These are phyloP conservation scores for Botrytis porri DNA, from an alignment of 2,329 filamentous ascomycete species.

Conservation along the genomic window DNA sequence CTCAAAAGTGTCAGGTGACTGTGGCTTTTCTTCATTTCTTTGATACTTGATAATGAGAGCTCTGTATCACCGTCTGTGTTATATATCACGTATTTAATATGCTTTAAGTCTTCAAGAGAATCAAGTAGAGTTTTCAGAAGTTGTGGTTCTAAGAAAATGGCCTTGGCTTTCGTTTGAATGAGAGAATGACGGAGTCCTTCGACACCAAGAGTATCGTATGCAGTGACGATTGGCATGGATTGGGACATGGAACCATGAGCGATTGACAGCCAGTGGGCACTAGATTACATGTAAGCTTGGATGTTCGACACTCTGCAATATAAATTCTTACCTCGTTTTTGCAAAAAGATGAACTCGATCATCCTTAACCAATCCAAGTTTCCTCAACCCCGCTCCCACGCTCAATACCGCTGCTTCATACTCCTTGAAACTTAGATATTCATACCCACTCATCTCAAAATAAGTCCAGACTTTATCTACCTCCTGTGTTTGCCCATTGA, in stretches of 20 bases:
- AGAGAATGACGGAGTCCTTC: constrained; percentile 84
- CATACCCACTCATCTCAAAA: constrained; percentile 78
- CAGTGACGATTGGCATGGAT: constrained; percentile 87
- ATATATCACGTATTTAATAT: constrained; percentile 60
- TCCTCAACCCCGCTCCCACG: constrained; percentile 67
- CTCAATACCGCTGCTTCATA: constrained; percentile 69
- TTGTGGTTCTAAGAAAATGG: constrained; percentile 84
- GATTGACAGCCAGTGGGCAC: constrained; percentile 71
- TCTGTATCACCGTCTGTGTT: constrained; percentile 55
- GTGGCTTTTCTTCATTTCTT: constrained; percentile 55
- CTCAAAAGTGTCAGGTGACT: constrained; percentile 52
- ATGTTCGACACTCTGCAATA: no score
- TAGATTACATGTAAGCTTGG: constrained; percentile 27
- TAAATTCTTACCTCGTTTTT: constrained; percentile 49
- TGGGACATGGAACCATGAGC: constrained; percentile 79
- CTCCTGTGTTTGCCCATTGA: constrained; percentile 75
- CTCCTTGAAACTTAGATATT: constrained; percentile 73
- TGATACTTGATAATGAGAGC: constrained; percentile 43
- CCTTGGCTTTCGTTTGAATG: constrained; percentile 72
- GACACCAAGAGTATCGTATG: constrained; percentile 88
- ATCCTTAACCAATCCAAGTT: constrained; percentile 66
- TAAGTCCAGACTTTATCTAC: constrained; percentile 87
- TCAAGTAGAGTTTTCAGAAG: constrained; percentile 60
- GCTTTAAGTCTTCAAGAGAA: constrained; percentile 54
- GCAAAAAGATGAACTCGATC: constrained; percentile 78